Evolutionary conservation across 1,284 basidiomycete species (phyloP), one percentile per base, ranked within the genome.

Genomic region (Boletellus deceptivus): DNA sequence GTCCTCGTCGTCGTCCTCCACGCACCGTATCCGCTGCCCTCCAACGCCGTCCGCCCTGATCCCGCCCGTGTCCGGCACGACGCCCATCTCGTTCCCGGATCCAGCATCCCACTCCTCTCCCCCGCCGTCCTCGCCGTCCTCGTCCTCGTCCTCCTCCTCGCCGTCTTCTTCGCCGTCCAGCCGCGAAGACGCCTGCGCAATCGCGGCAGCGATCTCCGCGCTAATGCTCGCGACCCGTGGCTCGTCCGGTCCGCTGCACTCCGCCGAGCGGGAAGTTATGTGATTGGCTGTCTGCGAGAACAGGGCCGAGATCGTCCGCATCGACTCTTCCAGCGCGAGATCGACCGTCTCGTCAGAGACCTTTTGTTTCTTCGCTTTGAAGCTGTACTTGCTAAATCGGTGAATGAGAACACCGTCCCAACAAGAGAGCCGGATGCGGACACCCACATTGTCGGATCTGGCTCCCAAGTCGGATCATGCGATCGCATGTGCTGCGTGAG

Each of bases 401-500:
- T 35, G 35, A 44, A 47, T 61, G 45, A 67, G 31, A 52, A 44
- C 42, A n/a, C 18, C 38, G 37, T 22, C 34, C 33, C 40, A 45
- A 14, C 44, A 37, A 43, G 27, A 53, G 20, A 46, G 6, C 3
- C 47, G 34, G 52, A 43, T 41, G 56, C 31, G 35, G 40, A n/a
- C 37, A 75, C 84, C 61, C 66, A 91, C 89, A 88, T 75, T 59
- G 83, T 84, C 24, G 88, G 87, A 71, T 90, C 86, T 39, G 88
- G 85, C 58, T 86, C 84, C 84, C 86, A 91, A 57, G 74, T 75
- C 41, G 89, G 86, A 68, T 91, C 86, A 65, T 91, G 89, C 29
- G 84, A 86, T 52, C 82, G 79, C 87, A 92, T 90, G 67, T 91
- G 89, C 36, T 84, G 79, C 11, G 86, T 89, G 52, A 91, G 68